phyloP scores from a whole-genome alignment of 2,329 filamentous ascomycete genomes.

The Zasmidium angulare region DNA sequence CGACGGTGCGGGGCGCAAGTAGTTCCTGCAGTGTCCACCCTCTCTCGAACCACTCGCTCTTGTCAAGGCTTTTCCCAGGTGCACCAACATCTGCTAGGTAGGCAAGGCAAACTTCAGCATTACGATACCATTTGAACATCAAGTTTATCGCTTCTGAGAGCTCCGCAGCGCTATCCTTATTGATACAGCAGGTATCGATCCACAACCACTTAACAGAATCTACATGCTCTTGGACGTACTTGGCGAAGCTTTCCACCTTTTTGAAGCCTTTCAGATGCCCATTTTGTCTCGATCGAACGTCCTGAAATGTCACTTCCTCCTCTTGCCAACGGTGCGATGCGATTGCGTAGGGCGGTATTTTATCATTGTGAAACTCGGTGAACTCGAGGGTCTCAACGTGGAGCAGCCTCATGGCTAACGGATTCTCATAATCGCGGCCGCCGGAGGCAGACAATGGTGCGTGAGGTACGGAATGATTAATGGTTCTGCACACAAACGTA shows the following conservation, averaged over 20 bases:
- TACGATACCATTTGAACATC: conserved; percentile 23
- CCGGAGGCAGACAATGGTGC: no score
- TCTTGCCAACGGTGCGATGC: conserved; percentile 11
- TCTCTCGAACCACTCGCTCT: conserved; percentile 4
- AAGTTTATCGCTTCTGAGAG: conserved; percentile 20
- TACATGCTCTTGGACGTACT: conserved; percentile 8
- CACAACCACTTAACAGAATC: conserved; percentile 11
- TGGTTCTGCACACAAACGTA: no score
- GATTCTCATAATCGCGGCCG: no score
- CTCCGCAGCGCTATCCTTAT: conserved; percentile 18
- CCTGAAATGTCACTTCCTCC: conserved; percentile 1
- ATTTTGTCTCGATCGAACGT: neutral
- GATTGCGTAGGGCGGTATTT: conserved; percentile 2
- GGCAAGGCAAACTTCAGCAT: conserved; percentile 17
- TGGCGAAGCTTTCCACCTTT: conserved; percentile 8
- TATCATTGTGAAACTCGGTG: neutral
- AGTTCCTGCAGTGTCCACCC: conserved; percentile 13
- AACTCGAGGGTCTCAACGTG: neutral
- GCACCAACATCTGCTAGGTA: conserved; percentile 13
- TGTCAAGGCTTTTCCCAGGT: neutral
- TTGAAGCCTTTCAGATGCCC: conserved; percentile 3
- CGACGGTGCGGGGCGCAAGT: conserved; percentile 6
- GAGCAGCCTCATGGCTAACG: conserved; percentile 1
- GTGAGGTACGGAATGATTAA: no score
- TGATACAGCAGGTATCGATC: conserved; percentile 25